Percentiles rank a stretch among this genome's conserved stretches.
Conservation (phyloP, 202 grass and related monocot species). For the Cymbopogon flexuosus region DNA sequence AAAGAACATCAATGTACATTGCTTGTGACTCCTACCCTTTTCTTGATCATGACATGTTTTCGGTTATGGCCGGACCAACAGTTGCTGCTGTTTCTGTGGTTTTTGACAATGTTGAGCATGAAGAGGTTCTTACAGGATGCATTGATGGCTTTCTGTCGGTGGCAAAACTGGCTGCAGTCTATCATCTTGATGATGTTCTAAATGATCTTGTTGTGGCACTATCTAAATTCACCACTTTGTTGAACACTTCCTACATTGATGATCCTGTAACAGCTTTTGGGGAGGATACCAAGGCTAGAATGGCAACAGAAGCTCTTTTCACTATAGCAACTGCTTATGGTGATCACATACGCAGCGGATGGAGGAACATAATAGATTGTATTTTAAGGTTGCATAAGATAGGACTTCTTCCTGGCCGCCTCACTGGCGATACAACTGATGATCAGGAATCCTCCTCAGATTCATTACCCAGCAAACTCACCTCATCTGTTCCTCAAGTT, state of each 20-base stretch:
- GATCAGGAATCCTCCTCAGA: constrained; percentile 63
- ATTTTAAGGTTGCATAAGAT: constrained; percentile 89
- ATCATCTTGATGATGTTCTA: constrained; percentile 83
- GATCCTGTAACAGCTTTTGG: constrained; percentile 81
- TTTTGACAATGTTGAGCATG: constrained; percentile 92
- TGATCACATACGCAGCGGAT: constrained; percentile 75
- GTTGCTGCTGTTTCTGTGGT: constrained; percentile 97
- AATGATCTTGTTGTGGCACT: constrained; percentile 94
- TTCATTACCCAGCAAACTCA: constrained; percentile 44
- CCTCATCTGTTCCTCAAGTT: constrained; percentile 47
- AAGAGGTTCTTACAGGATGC: constrained; percentile 60
- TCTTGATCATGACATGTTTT: constrained; percentile 94
- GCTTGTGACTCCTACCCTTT: constrained; percentile 60
- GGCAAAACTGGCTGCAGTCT: constrained; percentile 82
- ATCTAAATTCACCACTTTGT: constrained; percentile 87
- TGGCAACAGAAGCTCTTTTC: constrained; percentile 93
- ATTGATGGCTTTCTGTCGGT: constrained; percentile 88
- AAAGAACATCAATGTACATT: constrained; percentile 76
- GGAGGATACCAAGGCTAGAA: constrained; percentile 86
- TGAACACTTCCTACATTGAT: constrained; percentile 59
- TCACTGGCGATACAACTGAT: constrained; percentile 58
- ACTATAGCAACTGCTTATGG: constrained; percentile 90
- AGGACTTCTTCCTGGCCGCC: constrained; percentile 61
- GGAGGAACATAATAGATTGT: constrained; percentile 88
- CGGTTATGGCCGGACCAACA: constrained; percentile 73